Evolutionary conservation across 805 yeast genomes (phyloP), one percentile per base, ranked within the genome.

Genomic region (Candida easanensis): DNA sequence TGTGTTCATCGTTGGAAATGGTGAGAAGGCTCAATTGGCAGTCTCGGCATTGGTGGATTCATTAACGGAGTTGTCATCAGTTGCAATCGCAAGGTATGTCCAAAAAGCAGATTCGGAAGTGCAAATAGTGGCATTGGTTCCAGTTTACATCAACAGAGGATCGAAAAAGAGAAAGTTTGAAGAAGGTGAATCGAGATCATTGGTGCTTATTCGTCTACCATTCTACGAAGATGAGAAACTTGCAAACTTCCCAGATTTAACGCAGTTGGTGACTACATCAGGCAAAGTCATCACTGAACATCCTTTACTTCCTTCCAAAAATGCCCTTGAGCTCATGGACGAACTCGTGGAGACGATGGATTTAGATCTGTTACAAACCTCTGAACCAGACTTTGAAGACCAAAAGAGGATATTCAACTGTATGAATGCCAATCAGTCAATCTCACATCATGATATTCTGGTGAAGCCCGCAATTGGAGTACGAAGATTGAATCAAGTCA

Each of bases 191-290:
- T 45, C 58, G 16, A 66, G 74, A 45, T 70, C 73, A 0, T 70
- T 87, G 41, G 63, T 74, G 1, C 57, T 81, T 49, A 71, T 72
- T 11, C 66, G 81, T 36, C 57, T 88, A 11, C 93, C 96, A 2
- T 86, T 76, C 60, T 73, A 75, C 33, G 95, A 87, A 50, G 96
- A 89, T 59, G 84, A 80, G 49, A 76, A 77, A 51, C 68, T 79
- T 14, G 78, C 89, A 3, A 70, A 69, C 19, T 76, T 84, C 51
- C 66, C 71, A 5, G 57, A 59, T 30, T 49, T 78, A 20, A 54
- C 61, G 9, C 60, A 67, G 4, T 45, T 69, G 13, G 56, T 53
- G 20, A 68, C 70, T 1, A 63, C 63, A 1, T 55, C 63, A 47
- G 57, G 63, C 33, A 49, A 46, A 46, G 51, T 54, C 33, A 27